phyloP scores from a whole-genome alignment of 2,329 filamentous ascomycete genomes.

The Blastomyces gilchristii region DNA sequence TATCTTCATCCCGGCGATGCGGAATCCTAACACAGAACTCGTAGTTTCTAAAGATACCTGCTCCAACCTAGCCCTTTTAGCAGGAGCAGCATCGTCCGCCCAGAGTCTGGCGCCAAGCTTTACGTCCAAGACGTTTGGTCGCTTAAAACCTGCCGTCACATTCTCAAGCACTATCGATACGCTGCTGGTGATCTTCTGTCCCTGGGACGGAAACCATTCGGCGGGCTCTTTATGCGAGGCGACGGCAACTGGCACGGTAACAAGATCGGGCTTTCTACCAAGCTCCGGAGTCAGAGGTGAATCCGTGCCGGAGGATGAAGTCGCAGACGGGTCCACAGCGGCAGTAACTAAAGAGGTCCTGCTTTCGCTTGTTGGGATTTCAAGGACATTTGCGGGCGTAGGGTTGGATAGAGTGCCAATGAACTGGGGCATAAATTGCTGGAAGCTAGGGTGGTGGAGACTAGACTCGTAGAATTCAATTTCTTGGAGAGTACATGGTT shows the following conservation, averaged over 20 bases:
- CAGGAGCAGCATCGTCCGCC: slow-evolving; percentile 57
- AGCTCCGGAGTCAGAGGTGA: slow-evolving; percentile 17
- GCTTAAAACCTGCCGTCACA: slow-evolving; percentile 65
- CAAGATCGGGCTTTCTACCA: slow-evolving; percentile 19
- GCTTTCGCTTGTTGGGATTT: slow-evolving; percentile 37
- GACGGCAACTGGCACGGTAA: slow-evolving; percentile 18
- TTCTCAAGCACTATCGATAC: slow-evolving; percentile 79
- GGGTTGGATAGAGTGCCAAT: slow-evolving; percentile 69
- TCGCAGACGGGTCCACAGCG: slow-evolving; percentile 16
- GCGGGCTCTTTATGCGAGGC: slow-evolving; percentile 19
- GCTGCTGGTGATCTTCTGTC: slow-evolving; percentile 61
- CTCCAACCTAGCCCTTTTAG: slow-evolving; percentile 51
- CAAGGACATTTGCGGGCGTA: slow-evolving; percentile 37
- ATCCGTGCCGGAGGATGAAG: slow-evolving; percentile 12
- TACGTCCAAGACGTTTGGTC: slow-evolving; percentile 83
- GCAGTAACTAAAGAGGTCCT: slow-evolving; percentile 19
- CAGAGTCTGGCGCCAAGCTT: slow-evolving; percentile 82
- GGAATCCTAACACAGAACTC: slow-evolving; percentile 49
- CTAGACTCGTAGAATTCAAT: slow-evolving; percentile 81
- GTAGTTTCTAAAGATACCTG: slow-evolving; percentile 51
- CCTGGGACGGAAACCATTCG: slow-evolving; percentile 42
- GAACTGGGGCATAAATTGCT: slow-evolving; percentile 71
- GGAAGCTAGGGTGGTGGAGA: slow-evolving; percentile 59
- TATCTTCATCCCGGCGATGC: slow-evolving; percentile 56
- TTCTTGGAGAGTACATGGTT: slow-evolving; percentile 80